Evolutionary conservation across 1,139 yeast genomes (phyloP).

Genomic region (Candida neerlandica): DNA sequence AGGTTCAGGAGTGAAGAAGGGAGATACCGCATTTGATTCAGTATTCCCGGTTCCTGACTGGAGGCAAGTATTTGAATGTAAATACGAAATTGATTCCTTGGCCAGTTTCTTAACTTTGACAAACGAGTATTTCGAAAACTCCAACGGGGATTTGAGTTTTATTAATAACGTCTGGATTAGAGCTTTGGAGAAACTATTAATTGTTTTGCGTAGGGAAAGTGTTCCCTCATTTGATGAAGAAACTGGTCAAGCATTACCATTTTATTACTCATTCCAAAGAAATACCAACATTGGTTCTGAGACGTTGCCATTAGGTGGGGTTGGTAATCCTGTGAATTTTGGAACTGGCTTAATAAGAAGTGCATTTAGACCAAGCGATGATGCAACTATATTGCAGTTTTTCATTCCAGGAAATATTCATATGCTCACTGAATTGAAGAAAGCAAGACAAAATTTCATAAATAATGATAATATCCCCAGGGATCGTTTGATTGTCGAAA

Average conservation of each 20-base stretch:
- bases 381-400: constrained; percentile 78
- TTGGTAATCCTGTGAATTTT: constrained; percentile 79
- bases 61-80: constrained; percentile 79
- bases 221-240: constrained; percentile 60
- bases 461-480: constrained; percentile 13
- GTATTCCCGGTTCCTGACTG: constrained; percentile 75
- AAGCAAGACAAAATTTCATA: constrained; percentile 25
- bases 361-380: constrained; percentile 92
- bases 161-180: constrained; percentile 57
- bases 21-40: constrained; percentile 59
- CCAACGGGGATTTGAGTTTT: constrained; percentile 54
- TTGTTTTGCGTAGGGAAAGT: constrained; percentile 62
- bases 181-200: constrained; percentile 57
- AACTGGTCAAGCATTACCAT: constrained; percentile 54
- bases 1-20: constrained; percentile 53
- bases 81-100: constrained; percentile 83
- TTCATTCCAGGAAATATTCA: constrained; percentile 89
- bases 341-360: constrained; percentile 75
- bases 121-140: constrained; percentile 64
- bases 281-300: constrained; percentile 78
- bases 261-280: constrained; percentile 69
- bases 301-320: constrained; percentile 75
- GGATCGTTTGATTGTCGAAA: constrained; percentile 16
- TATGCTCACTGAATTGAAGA: constrained; percentile 61
- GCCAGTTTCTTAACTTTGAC: constrained; percentile 79